Base-by-base conservation (phyloP, 331 rosid species). In the Pyrus hybrid region DNA sequence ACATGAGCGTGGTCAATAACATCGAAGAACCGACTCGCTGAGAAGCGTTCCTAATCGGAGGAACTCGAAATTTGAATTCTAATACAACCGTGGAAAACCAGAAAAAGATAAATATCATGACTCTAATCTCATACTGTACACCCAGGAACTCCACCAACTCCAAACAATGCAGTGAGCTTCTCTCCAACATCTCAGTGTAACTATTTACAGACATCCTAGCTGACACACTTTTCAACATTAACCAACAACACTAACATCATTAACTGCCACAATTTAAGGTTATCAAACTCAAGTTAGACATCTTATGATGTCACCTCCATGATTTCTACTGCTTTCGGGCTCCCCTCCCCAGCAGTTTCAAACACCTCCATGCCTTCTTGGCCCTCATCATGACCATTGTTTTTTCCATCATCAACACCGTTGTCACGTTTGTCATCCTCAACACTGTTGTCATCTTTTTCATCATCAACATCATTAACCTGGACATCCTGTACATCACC, bases 201-300 rank as follows among this genome's bases (percentile, higher is more conserved):
- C 84, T 89, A 93, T 93, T 77, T 88, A 93, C 97, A 86, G 18
- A 70, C 74, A 81, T 76, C 73, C 81, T 71, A 81, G 13, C 29
- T 22, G 72, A 73, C 77, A 77, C 66, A 86, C 68, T 84, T 73
- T 71, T 80, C 82, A 79, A 77, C 65, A 67, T 79, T 57, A 61
- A 79, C 70, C 70, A 72, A 79, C 37, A 41, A 60, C 78, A 70
- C 80, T 74, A 74, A 73, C 76, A 86, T 67, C 82, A 66, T 72
- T 76, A 53, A 51, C 78, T 77, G 61, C 61, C 83, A 82, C 29
- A 78, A 74, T 25, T 77, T 65, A 23, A 54, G 56, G 84, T 85
- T 75, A 35, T 74, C 72, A 17, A 26, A 66, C 83, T 13, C 25
- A 53, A 71, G 54, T 75, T 47, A 56, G 58, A 79, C 65, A 73